Evolutionary conservation across 305 asterid genomes (phyloP), one percentile per base, ranked within the genome.

Genomic region (Petunia hybrid): DNA sequence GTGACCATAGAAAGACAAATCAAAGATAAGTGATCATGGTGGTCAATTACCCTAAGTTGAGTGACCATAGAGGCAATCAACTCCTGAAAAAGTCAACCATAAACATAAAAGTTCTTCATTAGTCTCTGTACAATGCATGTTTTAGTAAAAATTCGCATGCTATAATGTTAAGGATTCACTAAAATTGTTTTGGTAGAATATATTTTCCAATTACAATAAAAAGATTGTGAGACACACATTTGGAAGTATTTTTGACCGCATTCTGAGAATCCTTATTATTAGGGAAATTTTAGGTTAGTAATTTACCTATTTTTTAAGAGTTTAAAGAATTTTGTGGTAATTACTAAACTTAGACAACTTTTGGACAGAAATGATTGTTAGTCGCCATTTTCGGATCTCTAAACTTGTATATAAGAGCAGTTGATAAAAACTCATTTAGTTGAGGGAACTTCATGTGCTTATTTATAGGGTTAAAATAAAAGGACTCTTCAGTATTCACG

Each of bases 371-470:
- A 13, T 48, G 36, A 51, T 22, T 51, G 5, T 38, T 74, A 51
- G 42, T 73, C 79, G 38, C 31, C 64, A 2, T 74, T 74, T 74
- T 38, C 31, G 79, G 79, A 36, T 36, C 14, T 36, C 39, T 4
- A 22, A 35, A 74, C 31, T 3, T 53, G 53, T 74, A 74, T 74
- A 74, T 53, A 53, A 73, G 78, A 35, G 9, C n/a, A 53, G 36
- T 38, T 74, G 51, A 36, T 4, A 36, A 13, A 53, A 38, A n/a
- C 1, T 4, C 14, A 53, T 53, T 51, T 14, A 7, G 38, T 22
- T 51, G 79, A 74, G 79, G 79, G 79, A 74, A 74, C 64, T 74
- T 14, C 31, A 53, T 74, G 38, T 41, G 79, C 64, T 74, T 74
- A 36, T 14, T n/a, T 69, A 6, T 51, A 38, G 79, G 64, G 79